Base-by-base conservation (phyloP, 2,329 filamentous ascomycete genomes). In the Fusarium sp. region DNA sequence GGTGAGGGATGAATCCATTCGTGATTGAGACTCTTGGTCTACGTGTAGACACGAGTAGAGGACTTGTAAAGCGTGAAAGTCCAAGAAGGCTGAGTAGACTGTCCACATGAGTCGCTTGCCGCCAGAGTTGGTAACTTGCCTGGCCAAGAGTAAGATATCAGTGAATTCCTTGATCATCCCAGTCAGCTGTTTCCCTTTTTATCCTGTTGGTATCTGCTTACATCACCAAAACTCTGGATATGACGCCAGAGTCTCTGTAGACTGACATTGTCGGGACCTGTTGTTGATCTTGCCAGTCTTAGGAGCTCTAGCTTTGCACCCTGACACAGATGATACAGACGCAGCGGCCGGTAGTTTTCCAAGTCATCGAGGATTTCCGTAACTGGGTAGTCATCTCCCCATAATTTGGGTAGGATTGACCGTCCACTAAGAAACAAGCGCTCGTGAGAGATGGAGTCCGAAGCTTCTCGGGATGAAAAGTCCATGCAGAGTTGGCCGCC, bases 61-160 rank as follows among this genome's bases (percentile, higher is more conserved):
- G 0, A 77, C 61, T 1, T 73, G 65, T 0, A 77, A 23, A 3
- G 75, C 75, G 20, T 77, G 67, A 18, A 71, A 77, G n/a, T 77
- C 75, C 0, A 77, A 41, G 0, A 72, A 57, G 3, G 75, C 71
- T 1, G 71, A 64, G 18, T 76, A 77, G 8, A 77, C 75, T 0
- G 75, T 77, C 75, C 75, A 77, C 57, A 77, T 77, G 13, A 77
- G 66, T 1, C 75, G 71, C n/a, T 77, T 77, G 0, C 75, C 75
- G 0, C 75, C 64, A 0, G 75, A 75, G 1, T 8, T 25, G 2
- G 73, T 45, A 0, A 37, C 35, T 1, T 65, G 60, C 0, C 66
- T 66, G 0, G 75, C 75, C 0, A 77, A 8, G 0, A 77, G 56
- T 1, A 77, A 9, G 3, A 77, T 69, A 7, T 77, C 75, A 3